phyloP scores from a whole-genome alignment of 106 monocot genomes.

The Hemerocallis citrina region DNA sequence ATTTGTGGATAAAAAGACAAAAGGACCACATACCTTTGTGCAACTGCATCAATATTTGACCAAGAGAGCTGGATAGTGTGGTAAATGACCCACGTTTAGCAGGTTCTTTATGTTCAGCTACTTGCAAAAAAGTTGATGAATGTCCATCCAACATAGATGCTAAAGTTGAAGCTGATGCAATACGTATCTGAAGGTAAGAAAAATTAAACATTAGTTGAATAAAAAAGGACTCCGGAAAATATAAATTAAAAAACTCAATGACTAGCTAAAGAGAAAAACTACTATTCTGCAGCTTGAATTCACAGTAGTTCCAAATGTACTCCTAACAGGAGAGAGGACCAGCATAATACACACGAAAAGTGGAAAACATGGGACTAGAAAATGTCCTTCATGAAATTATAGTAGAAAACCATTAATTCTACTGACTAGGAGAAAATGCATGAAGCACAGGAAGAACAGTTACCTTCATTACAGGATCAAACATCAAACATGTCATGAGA shows the following conservation, averaged over 20 bases:
- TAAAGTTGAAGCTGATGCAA: constrained; percentile 68
- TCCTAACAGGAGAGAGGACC: not conserved
- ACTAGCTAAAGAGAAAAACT: not conserved
- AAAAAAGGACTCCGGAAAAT: not conserved
- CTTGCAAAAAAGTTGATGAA: constrained; percentile 62
- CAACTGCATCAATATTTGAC: constrained; percentile 80
- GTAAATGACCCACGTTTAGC: constrained; percentile 74
- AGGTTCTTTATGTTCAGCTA: constrained; percentile 79
- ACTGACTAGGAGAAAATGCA: too few relatives aligned
- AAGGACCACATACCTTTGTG: constrained; percentile 58
- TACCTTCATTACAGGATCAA: constrained; percentile 93
- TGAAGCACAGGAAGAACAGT: constrained; percentile 1
- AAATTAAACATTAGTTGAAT: not conserved
- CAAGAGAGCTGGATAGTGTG: constrained; percentile 82
- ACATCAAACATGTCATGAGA: constrained; percentile 81
- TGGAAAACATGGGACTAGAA: not conserved
- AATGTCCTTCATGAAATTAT: not conserved
- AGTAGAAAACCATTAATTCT: not conserved
- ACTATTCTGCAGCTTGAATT: not conserved
- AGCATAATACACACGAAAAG: not conserved
- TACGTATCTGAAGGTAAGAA: constrained; percentile 42
- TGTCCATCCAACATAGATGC: constrained; percentile 62
- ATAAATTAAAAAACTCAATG: not conserved
- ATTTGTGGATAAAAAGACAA: not conserved
- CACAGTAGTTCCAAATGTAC: not conserved